Conservation (phyloP, 179 eudicot species). For the Drosera spatulata region DNA sequence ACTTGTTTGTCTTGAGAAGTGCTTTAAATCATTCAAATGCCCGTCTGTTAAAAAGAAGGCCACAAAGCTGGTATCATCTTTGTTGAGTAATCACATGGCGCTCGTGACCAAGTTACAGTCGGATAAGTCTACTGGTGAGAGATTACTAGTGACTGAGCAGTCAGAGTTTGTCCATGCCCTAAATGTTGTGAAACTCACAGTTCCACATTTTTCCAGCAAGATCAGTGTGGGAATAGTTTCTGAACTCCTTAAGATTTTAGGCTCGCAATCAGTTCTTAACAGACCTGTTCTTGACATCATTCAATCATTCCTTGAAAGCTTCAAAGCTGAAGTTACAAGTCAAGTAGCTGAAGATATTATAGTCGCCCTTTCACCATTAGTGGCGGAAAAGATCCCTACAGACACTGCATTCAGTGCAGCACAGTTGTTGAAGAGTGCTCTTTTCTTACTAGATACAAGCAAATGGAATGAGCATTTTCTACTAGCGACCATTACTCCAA, state of each 20-base stretch:
- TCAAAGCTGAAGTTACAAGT: conserved; percentile 21
- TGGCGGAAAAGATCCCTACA: conserved; percentile 23
- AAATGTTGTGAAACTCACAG: conserved; percentile 38
- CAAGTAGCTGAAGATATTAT: conserved; percentile 32
- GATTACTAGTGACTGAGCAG: conserved; percentile 31
- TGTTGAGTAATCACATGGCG: conserved; percentile 46
- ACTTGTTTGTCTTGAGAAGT: conserved; percentile 47
- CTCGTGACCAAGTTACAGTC: conserved; percentile 25
- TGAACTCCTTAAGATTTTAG: conserved; percentile 38
- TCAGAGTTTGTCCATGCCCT: conserved; percentile 55
- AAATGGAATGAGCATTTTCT: conserved; percentile 41
- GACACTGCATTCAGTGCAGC: conserved; percentile 58
- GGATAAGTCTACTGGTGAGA: conserved; percentile 22
- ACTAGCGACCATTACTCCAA: conserved; percentile 21
- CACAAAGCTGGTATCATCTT: conserved; percentile 37
- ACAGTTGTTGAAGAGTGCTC: conserved; percentile 33
- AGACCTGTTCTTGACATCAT: conserved; percentile 48
- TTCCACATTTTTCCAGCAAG: conserved; percentile 51
- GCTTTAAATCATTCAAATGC: conserved; percentile 42
- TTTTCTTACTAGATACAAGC: conserved; percentile 26
- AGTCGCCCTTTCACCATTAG: conserved; percentile 33
- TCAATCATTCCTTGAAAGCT: conserved; percentile 38
- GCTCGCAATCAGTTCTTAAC: conserved; percentile 32
- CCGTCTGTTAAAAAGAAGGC: conserved; percentile 37
- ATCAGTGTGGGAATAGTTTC: conserved; percentile 20